Base-by-base conservation (phyloP, 2,329 filamentous ascomycete genomes). In the Ophiostoma ips region DNA sequence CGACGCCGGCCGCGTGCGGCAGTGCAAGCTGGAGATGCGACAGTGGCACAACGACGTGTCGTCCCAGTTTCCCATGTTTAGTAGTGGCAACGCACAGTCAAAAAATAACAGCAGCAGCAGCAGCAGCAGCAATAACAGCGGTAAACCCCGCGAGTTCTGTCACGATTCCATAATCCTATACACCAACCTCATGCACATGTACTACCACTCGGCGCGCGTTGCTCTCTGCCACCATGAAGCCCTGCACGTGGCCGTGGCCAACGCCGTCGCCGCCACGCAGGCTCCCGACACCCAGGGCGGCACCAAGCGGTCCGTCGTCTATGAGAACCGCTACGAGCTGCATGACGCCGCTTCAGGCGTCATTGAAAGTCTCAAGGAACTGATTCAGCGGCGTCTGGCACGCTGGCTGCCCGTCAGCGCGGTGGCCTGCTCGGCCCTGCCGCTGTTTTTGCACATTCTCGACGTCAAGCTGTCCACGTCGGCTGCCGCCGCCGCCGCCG, bases 211-310 rank as follows among this genome's bases (percentile, higher is more conserved):
- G 19, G 49, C 55, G 15, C 53, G 53, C 18, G 55, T 56, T 3
- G 55, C 55, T 2, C 52, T 56, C 30, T 55, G 55, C 41, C 55
- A 56, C 19, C 53, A 56, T 43, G 55, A 55, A 43, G 49, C 55
- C 19, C 52, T 56, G 9, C 55, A 71, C 16, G 59, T 70, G 3
- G 68, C 67, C n/a, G 64, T 68, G 19, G 61, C 64, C 5, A 63
- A 64, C 53, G 62, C 66, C 37, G 58, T n/a, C 8, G 28, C 24
- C n/a, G 41, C 9, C 9, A 28, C 65, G 44, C 59, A 62, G 19
- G 56, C 60, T 47, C 53, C 57, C 21, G 55, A 62, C 8, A 36
- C 35, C 18, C 36, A 33, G 31, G 41, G 33, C 34, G 41, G 33
- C 34, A 31, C 21, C 43, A 48, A 46, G 34, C 28, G 18, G 48